phyloP scores from a whole-genome alignment of 2,329 filamentous ascomycete species.

The Seiridium cupressi region DNA sequence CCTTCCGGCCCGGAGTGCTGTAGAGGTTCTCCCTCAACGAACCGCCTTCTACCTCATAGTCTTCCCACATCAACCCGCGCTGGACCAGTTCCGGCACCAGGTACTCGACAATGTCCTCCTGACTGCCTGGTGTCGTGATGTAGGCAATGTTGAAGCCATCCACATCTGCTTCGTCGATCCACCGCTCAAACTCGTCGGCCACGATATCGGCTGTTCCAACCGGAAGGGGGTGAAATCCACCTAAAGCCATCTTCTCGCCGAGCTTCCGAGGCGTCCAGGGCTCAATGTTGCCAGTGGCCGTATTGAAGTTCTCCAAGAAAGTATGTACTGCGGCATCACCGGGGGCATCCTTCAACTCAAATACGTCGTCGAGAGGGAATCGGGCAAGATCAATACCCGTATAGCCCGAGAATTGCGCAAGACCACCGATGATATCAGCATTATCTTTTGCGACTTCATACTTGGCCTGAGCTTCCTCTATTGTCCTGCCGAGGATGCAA shows the following conservation, averaged over 20 bases:
- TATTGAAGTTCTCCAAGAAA: slow-evolving; percentile 8
- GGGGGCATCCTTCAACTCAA: slow-evolving; percentile 11
- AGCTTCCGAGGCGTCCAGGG: slow-evolving; percentile 7
- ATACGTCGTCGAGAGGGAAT: slow-evolving; percentile 20
- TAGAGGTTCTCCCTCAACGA: slow-evolving; percentile 15
- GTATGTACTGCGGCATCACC: slow-evolving; percentile 6
- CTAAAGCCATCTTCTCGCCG: slow-evolving; percentile 7
- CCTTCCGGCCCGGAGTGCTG: not conserved
- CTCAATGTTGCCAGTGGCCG: slow-evolving; percentile 1
- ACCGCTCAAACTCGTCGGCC: slow-evolving; percentile 6
- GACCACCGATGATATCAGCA: slow-evolving; percentile 16
- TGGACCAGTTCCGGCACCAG: slow-evolving; percentile 21
- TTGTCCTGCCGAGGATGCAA: slow-evolving; percentile 15
- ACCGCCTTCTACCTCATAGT: slow-evolving; percentile 18
- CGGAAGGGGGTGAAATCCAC: slow-evolving; percentile 5
- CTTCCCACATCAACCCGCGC: slow-evolving; percentile 16
- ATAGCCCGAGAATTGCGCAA: slow-evolving; percentile 22
- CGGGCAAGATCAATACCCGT: slow-evolving; percentile 21
- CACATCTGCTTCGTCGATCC: slow-evolving; percentile 8
- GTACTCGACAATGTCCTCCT: slow-evolving; percentile 7
- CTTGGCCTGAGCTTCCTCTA: slow-evolving; percentile 19
- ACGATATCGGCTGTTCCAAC: slow-evolving; percentile 6
- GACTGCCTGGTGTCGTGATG: slow-evolving; percentile 5
- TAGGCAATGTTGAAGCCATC: slow-evolving; percentile 11
- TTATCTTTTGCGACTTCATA: slow-evolving; percentile 14